Conservation (phyloP, 2,329 filamentous ascomycete species). For the Pyricularia sp. region DNA sequence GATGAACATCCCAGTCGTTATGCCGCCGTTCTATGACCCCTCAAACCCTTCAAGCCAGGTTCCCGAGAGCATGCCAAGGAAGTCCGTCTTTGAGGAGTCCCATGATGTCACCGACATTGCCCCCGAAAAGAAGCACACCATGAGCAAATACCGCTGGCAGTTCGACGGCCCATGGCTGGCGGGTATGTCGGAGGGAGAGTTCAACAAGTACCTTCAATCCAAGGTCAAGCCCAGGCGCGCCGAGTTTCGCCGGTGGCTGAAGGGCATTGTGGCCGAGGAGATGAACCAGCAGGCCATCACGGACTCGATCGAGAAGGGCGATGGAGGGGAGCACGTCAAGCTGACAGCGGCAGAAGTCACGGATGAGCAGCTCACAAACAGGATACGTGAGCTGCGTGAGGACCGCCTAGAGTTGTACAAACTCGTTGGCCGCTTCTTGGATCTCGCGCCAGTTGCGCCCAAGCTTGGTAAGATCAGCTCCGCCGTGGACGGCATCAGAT, state of each 20-base stretch:
- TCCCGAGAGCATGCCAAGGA: slow-evolving; percentile 18
- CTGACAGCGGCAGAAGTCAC: slow-evolving; percentile 31
- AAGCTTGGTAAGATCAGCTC: too few species aligned
- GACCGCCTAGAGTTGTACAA: slow-evolving; percentile 41
- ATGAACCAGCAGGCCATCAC: slow-evolving; percentile 27
- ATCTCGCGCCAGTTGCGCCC: slow-evolving; percentile 44
- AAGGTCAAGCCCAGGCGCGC: slow-evolving; percentile 41
- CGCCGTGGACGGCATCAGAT: background rate
- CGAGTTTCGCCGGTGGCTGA: slow-evolving; percentile 47
- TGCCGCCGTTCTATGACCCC: slow-evolving; percentile 23
- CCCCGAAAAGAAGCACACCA: slow-evolving; percentile 20
- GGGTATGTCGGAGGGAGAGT: slow-evolving; percentile 50
- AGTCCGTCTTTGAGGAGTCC: slow-evolving; percentile 51
- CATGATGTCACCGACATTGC: slow-evolving; percentile 41
- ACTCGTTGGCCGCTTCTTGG: slow-evolving; percentile 50
- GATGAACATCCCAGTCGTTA: slow-evolving; percentile 61
- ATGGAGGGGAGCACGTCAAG: slow-evolving; percentile 15
- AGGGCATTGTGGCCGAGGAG: slow-evolving; percentile 35
- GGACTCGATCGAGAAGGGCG: slow-evolving; percentile 28
- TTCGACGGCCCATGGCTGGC: slow-evolving; percentile 59
- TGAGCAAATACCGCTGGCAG: slow-evolving; percentile 50
- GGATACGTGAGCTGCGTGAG: slow-evolving; percentile 41
- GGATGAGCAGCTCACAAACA: slow-evolving; percentile 40
- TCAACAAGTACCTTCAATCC: slow-evolving; percentile 44
- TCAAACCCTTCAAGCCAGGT: slow-evolving; percentile 8